Conservation (phyloP, 2,329 filamentous ascomycete genomes). For the Alternaria burnsii region DNA sequence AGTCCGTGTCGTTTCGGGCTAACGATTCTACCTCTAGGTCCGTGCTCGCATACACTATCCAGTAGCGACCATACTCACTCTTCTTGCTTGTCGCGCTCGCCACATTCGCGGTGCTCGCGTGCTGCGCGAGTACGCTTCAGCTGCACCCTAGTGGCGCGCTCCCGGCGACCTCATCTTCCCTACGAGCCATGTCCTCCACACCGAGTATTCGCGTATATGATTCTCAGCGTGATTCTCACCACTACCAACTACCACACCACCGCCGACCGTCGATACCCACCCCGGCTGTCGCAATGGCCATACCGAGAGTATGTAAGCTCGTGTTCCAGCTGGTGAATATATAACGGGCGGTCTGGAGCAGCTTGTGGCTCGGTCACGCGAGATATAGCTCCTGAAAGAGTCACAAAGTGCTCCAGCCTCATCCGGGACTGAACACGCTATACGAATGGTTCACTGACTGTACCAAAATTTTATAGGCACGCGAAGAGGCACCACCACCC, state of each 20-base stretch:
- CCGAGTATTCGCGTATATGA: conserved; percentile 56
- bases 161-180: conserved; percentile 26
- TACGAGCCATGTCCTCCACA: conserved; percentile 47
- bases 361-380: background rate
- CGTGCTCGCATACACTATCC: conserved; percentile 30
- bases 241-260: conserved; percentile 43
- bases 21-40: conserved; percentile 22
- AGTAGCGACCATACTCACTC: conserved; percentile 22
- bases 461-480: conserved; percentile 41
- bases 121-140: conserved; percentile 44
- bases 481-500: conserved; percentile 67
- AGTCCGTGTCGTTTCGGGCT: conserved; percentile 17
- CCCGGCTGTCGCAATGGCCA: conserved; percentile 65
- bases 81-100: conserved; percentile 34
- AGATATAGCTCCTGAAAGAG: background rate
- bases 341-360: background rate
- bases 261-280: conserved; percentile 49
- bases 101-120: conserved; percentile 37
- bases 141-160: conserved; percentile 45
- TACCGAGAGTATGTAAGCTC: conserved; percentile 57
- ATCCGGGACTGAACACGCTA: background rate
- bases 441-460: conserved; percentile 9
- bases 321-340: conserved; percentile 1
- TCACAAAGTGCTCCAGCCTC: conserved; percentile 1
- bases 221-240: conserved; percentile 53